Conservation (phyloP, 345 rosid genomes). For the Syzygium grande region DNA sequence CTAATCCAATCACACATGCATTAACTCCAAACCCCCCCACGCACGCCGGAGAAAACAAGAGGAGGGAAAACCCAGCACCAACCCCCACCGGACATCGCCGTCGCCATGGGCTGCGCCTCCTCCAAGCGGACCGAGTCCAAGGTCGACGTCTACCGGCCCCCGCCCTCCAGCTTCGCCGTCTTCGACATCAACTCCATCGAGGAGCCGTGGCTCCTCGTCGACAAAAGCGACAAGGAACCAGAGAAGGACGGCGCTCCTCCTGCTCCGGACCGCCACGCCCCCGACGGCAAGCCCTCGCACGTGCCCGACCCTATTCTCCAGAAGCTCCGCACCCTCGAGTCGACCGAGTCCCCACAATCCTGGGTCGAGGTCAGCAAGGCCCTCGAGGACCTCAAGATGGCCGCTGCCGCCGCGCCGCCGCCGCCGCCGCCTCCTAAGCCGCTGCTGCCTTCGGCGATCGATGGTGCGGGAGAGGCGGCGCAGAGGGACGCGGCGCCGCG, state of each 20-base stretch:
- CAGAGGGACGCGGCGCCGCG: constrained; percentile 3
- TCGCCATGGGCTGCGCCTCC: constrained; percentile 66
- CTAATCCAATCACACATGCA: not conserved
- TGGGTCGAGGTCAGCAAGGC: constrained; percentile 96
- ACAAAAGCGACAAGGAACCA: not conserved
- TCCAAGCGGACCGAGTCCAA: constrained; percentile 55
- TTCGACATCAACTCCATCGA: constrained; percentile 69
- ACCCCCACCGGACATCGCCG: not conserved
- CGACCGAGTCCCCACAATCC: constrained; percentile 56
- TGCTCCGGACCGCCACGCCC: not conserved
- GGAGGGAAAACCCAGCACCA: not conserved
- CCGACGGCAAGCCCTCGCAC: constrained; percentile 23
- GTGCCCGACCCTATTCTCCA: constrained; percentile 39
- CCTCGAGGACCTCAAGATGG: constrained; percentile 56
- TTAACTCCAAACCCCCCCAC: not conserved
- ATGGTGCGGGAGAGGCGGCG: constrained; percentile 1
- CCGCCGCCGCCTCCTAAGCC: not conserved
- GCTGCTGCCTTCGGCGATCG: not conserved
- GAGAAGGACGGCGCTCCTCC: not conserved
- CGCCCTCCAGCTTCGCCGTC: constrained; percentile 70
- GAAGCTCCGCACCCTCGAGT: constrained; percentile 41
- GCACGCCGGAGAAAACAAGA: not conserved
- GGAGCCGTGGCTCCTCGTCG: constrained; percentile 70
- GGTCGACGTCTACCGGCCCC: constrained; percentile 65
- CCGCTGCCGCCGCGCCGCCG: constrained; percentile 1